Conservation (phyloP, 2,329 filamentous ascomycete genomes). For the Fusarium mexicanum region DNA sequence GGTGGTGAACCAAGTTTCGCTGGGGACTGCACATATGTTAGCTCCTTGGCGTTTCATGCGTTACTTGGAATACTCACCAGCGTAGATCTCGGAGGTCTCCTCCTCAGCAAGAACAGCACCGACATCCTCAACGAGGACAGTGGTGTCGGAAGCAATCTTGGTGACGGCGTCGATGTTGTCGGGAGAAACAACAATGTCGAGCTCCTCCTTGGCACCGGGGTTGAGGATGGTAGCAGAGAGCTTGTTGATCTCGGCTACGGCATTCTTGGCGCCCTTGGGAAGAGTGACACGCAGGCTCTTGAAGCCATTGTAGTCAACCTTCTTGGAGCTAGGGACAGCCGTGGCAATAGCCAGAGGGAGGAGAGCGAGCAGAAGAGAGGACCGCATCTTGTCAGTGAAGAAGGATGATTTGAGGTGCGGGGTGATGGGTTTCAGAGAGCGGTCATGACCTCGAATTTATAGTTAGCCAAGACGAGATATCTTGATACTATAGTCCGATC, state of each 20-base stretch:
- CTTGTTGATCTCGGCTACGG: constrained; percentile 17
- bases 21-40: constrained; percentile 4
- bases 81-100: constrained; percentile 16
- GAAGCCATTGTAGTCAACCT: constrained; percentile 34
- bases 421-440: background rate
- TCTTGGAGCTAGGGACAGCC: constrained; percentile 27
- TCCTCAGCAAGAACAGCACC: constrained; percentile 26
- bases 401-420: constrained; percentile 8
- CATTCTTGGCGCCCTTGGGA: constrained; percentile 13
- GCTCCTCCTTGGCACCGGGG: constrained; percentile 18
- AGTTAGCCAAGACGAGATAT: background rate
- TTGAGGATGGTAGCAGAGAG: constrained; percentile 28
- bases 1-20: constrained; percentile 27
- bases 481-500: background rate
- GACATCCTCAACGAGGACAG: constrained; percentile 31
- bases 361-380: constrained; percentile 11
- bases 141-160: constrained; percentile 16
- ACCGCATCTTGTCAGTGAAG: constrained; percentile 17
- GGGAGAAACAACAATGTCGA: constrained; percentile 27
- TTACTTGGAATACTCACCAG: background rate
- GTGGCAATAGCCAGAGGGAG: constrained; percentile 19
- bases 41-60: background rate
- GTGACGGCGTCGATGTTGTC: constrained; percentile 27
- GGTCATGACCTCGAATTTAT: background rate
- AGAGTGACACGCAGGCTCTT: constrained; percentile 32